These are phyloP conservation scores for Penicillium verrucosum DNA, from an alignment of 2,329 filamentous ascomycete genomes.

Conservation along the genomic window DNA sequence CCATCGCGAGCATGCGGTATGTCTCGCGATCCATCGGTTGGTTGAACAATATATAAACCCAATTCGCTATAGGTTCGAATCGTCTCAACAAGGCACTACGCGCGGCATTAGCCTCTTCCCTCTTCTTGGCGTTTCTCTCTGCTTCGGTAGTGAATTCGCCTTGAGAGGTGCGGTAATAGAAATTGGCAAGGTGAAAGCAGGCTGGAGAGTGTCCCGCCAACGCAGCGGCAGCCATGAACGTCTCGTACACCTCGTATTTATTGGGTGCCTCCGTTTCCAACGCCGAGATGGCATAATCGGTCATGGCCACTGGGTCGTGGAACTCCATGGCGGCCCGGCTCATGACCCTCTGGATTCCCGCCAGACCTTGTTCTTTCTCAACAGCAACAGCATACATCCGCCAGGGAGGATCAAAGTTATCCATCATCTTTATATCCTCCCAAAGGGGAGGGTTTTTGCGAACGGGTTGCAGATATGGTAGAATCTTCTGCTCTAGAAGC, in stretches of 20 bases:
- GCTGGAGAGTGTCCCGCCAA: slow-evolving; percentile 28
- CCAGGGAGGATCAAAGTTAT: slow-evolving; percentile 27
- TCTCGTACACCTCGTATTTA: slow-evolving; percentile 32
- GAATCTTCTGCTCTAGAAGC: slow-evolving; percentile 27
- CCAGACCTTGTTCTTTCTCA: slow-evolving; percentile 3
- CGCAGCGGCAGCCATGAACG: slow-evolving; percentile 36
- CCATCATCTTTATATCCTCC: slow-evolving; percentile 12
- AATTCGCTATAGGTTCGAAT: neutral
- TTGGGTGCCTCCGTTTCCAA: slow-evolving; percentile 15
- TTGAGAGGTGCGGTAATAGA: slow-evolving; percentile 35
- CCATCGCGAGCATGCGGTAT: slow-evolving; percentile 29
- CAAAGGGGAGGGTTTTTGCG: neutral
- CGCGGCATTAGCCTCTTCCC: neutral
- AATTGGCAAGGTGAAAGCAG: slow-evolving; percentile 35
- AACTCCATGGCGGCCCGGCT: slow-evolving; percentile 30
- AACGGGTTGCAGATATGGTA: slow-evolving; percentile 22
- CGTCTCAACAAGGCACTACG: neutral
- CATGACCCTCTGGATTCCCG: slow-evolving; percentile 21
- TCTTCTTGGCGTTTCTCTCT: slow-evolving; percentile 4
- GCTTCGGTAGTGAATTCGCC: slow-evolving; percentile 26
- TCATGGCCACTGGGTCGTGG: slow-evolving; percentile 29
- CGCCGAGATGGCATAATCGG: slow-evolving; percentile 24
- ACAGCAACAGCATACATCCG: slow-evolving; percentile 22
- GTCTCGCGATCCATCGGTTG: slow-evolving; percentile 17
- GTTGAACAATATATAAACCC: slow-evolving; percentile 10